Percentiles rank a stretch among this genome's conserved stretches.
Conservation (phyloP, 441 rosid species). For the Corymbia calophylla region DNA sequence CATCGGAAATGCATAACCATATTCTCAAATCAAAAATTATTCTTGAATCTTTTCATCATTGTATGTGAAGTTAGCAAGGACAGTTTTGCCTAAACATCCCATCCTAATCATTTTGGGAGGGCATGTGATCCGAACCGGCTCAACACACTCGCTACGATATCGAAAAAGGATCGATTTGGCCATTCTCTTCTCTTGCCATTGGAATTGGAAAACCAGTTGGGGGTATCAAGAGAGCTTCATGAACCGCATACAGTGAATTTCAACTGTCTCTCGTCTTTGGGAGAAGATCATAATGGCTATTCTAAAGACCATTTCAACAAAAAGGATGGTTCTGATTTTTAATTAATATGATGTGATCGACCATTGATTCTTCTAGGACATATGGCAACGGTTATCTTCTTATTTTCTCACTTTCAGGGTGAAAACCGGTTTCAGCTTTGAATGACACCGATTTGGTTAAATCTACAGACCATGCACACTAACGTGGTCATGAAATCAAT, state of each 20-base stretch:
- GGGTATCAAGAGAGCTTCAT: neutral
- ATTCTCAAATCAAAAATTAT: neutral
- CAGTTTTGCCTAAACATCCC: neutral
- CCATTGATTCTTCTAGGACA: neutral
- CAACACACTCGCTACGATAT: accelerated
- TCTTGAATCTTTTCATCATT: accelerated
- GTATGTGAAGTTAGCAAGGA: neutral
- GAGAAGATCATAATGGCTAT: neutral
- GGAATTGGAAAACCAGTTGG: neutral
- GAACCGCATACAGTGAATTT: neutral
- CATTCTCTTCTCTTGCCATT: neutral
- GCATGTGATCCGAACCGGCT: accelerated
- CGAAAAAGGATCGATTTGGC: neutral
- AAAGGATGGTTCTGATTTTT: neutral
- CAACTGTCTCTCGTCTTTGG: neutral
- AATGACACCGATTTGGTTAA: too few relatives aligned
- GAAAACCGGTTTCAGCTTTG: neutral
- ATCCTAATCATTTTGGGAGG: neutral
- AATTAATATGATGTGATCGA: neutral
- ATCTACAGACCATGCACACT: too few relatives aligned
- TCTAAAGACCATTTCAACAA: accelerated
- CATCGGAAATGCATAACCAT: neutral
- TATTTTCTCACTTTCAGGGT: neutral
- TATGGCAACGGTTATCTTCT: neutral
- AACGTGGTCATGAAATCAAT: neutral